Percentiles rank a stretch among this genome's conserved stretches.
Conservation (phyloP, 371 early-diverging fungal species). For the Mucor saturninus region DNA sequence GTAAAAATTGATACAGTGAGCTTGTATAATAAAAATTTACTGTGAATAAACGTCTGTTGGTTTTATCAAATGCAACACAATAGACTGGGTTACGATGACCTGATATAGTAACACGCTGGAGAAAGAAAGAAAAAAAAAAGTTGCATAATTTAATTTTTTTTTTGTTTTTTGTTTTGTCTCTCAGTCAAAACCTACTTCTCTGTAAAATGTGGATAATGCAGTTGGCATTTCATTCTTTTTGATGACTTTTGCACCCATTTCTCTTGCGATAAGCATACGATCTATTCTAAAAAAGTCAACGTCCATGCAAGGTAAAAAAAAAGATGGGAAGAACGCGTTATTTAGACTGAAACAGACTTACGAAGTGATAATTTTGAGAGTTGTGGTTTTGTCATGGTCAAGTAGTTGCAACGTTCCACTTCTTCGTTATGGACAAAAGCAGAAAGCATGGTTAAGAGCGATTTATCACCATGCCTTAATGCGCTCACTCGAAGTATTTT, state of each 20-base stretch:
- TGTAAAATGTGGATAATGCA: conserved; percentile 35
- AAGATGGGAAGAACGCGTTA: neutral
- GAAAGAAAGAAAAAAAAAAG: conserved; percentile 7
- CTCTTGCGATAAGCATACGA: conserved; percentile 40
- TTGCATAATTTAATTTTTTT: conserved; percentile 11
- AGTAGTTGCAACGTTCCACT: conserved; percentile 28
- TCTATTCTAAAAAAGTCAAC: conserved; percentile 16
- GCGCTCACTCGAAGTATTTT: conserved; percentile 36
- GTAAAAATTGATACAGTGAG: neutral
- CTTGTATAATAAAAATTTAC: neutral
- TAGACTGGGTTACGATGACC: conserved; percentile 81
- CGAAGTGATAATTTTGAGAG: conserved; percentile 32
- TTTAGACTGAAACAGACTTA: conserved; percentile 7
- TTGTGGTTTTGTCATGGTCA: conserved; percentile 30
- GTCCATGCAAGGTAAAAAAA: neutral
- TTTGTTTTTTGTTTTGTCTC: neutral
- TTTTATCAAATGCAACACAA: conserved; percentile 77
- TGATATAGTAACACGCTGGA: conserved; percentile 67
- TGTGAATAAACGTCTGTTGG: conserved; percentile 75
- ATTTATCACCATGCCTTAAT: conserved; percentile 48
- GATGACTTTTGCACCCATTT: conserved; percentile 30
- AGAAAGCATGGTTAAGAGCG: conserved; percentile 46
- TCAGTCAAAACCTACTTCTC: conserved; percentile 36
- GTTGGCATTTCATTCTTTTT: conserved; percentile 31
- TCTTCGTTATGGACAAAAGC: conserved; percentile 38